phyloP scores from a whole-genome alignment of 2,329 filamentous ascomycete species.

The Colletotrichum acutatum region DNA sequence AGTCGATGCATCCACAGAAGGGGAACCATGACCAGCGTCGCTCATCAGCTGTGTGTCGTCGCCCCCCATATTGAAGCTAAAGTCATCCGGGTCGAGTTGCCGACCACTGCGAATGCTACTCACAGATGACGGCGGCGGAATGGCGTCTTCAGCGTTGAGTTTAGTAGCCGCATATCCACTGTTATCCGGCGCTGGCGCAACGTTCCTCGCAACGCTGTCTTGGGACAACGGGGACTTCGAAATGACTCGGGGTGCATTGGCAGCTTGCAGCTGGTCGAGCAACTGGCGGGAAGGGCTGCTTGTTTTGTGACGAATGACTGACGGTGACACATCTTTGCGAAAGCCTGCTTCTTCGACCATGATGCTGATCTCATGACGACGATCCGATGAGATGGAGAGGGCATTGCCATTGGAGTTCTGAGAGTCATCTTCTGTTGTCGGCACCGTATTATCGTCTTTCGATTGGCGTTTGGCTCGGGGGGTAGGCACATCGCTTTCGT shows the following conservation, averaged over 20 bases:
- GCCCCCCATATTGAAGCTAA: conserved; percentile 47
- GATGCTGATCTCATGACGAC: conserved; percentile 51
- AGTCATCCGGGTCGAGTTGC: conserved; percentile 56
- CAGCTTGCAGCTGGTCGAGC: conserved; percentile 39
- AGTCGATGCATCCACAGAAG: conserved; percentile 3
- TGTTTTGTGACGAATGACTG: conserved; percentile 41
- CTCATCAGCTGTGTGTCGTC: conserved; percentile 39
- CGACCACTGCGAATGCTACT: conserved; percentile 59
- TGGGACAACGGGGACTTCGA: conserved; percentile 28
- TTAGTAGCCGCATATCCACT: background rate
- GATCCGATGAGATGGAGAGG: conserved; percentile 46
- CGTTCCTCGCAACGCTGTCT: conserved; percentile 18
- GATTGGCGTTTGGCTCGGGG: background rate
- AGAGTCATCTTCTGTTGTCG: conserved; percentile 29
- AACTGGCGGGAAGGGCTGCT: conserved; percentile 46
- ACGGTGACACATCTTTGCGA: conserved; percentile 54
- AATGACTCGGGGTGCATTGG: background rate
- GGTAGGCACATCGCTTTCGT: background rate
- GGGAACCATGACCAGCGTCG: conserved; percentile 14
- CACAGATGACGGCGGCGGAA: conserved; percentile 49
- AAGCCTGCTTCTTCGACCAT: conserved; percentile 61
- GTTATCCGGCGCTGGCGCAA: background rate
- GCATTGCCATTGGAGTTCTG: background rate
- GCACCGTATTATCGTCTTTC: background rate
- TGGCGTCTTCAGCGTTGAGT: conserved; percentile 39